A percentile compares a stretch with the other conserved stretches of the same genome.
These are phyloP conservation scores for Scalesia atractyloides DNA, from an alignment of 129 eudicot species.

Conservation along the genomic window DNA sequence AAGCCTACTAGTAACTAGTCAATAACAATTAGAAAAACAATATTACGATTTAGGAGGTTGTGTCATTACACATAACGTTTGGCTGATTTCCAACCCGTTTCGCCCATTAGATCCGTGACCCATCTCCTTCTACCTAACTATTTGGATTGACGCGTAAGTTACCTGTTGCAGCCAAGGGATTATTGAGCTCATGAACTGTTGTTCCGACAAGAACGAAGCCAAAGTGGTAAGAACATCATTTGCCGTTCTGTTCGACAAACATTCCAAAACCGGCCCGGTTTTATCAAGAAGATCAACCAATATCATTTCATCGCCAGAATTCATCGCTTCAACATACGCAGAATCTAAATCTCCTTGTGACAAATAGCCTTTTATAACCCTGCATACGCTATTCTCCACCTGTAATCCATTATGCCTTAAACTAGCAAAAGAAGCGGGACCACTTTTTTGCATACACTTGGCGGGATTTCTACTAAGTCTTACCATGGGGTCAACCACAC, in stretches of 20 bases:
- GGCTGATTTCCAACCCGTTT: no score
- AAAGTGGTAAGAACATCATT: constrained; percentile 57
- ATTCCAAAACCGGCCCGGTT: constrained; percentile 89
- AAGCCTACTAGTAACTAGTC: neutral
- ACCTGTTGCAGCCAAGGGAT: constrained; percentile 96
- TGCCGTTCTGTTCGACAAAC: constrained; percentile 61
- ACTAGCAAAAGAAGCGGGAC: constrained; percentile 22
- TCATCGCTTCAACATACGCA: constrained; percentile 79
- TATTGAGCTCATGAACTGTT: constrained; percentile 55
- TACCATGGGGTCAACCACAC: constrained; percentile 37
- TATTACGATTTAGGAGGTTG: neutral
- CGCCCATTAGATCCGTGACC: no score
- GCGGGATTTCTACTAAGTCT: constrained; percentile 46
- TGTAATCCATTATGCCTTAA: constrained; percentile 39
- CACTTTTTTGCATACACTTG: constrained; percentile 26
- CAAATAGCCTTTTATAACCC: constrained; percentile 51
- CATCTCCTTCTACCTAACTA: no score
- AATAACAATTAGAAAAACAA: neutral
- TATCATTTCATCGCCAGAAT: constrained; percentile 61
- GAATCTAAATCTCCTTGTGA: constrained; percentile 73
- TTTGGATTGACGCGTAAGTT: constrained; percentile 13
- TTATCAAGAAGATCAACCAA: constrained; percentile 80
- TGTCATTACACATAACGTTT: no score
- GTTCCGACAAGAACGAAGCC: constrained; percentile 64
- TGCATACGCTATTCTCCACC: constrained; percentile 51